Evolutionary conservation across 1,139 yeast species (phyloP).

Genomic region (Yamadazyma membranifaciens): DNA sequence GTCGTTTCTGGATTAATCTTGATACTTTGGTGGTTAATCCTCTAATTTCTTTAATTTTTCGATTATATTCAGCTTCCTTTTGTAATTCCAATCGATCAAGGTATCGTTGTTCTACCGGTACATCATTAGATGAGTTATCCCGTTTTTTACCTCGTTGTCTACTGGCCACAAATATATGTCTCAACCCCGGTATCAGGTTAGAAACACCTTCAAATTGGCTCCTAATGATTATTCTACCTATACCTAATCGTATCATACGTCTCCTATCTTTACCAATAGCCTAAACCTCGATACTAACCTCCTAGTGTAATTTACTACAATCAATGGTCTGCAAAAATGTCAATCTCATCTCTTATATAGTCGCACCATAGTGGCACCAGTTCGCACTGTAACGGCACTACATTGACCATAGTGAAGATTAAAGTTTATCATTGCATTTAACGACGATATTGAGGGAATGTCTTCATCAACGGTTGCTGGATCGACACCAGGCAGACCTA

Average conservation of each 20-base stretch:
- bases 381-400: too few relatives aligned
- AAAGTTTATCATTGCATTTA: not conserved
- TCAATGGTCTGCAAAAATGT: not conserved
- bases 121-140: constrained; percentile 1
- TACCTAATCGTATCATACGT: too few relatives aligned
- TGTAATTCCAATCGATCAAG: constrained; percentile 16
- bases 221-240: too few relatives aligned
- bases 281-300: too few relatives aligned
- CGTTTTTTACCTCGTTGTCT: not conserved
- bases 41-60: constrained; percentile 20
- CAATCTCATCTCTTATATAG: constrained; percentile 3
- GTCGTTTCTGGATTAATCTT: constrained; percentile 18
- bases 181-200: constrained; percentile 5
- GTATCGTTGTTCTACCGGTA: constrained; percentile 16
- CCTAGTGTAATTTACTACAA: too few relatives aligned
- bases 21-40: constrained; percentile 24
- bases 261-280: too few relatives aligned
- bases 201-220: not conserved
- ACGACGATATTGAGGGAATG: constrained; percentile 4
- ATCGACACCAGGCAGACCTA: constrained; percentile 18
- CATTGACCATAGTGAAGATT: too few relatives aligned
- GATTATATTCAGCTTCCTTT: constrained; percentile 22
- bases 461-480: constrained; percentile 19
- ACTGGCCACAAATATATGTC: constrained; percentile 11
- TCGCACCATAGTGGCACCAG: too few relatives aligned